These are phyloP conservation scores for Boletus bicolor DNA, from an alignment of 768 basidiomycete genomes.

Conservation along the genomic window DNA sequence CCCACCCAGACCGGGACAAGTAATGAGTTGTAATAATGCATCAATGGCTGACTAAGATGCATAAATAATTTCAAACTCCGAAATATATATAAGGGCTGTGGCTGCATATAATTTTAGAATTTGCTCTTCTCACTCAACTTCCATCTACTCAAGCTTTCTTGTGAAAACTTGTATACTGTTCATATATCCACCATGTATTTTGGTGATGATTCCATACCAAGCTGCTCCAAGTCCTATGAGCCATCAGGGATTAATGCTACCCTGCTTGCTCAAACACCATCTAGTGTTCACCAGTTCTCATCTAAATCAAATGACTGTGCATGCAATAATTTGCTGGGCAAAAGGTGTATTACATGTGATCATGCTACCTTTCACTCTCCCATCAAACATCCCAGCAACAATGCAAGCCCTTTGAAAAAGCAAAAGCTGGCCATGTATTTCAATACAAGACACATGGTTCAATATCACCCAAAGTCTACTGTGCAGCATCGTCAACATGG, in stretches of 20 bases:
- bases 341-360: not conserved
- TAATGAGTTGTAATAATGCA: not conserved
- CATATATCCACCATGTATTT: constrained; percentile 8
- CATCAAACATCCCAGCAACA: not conserved
- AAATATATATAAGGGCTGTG: constrained; percentile 6
- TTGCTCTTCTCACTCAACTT: not conserved
- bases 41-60: constrained; percentile 2
- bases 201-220: not conserved
- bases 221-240: too few species aligned
- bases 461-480: not conserved
- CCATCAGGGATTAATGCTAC: not conserved
- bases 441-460: constrained; percentile 19
- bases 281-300: not conserved
- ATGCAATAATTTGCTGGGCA: not conserved
- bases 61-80: constrained; percentile 17
- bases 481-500: not conserved
- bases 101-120: not conserved
- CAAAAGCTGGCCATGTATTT: constrained; percentile 13
- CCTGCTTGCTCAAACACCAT: not conserved
- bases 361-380: not conserved
- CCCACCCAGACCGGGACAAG: too few species aligned
- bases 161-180: not conserved
- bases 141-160: not conserved
- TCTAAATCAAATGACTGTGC: not conserved
- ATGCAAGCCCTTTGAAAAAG: not conserved